Evolutionary conservation across 345 rosid species (phyloP).

Genomic region (Populus davidiana): DNA sequence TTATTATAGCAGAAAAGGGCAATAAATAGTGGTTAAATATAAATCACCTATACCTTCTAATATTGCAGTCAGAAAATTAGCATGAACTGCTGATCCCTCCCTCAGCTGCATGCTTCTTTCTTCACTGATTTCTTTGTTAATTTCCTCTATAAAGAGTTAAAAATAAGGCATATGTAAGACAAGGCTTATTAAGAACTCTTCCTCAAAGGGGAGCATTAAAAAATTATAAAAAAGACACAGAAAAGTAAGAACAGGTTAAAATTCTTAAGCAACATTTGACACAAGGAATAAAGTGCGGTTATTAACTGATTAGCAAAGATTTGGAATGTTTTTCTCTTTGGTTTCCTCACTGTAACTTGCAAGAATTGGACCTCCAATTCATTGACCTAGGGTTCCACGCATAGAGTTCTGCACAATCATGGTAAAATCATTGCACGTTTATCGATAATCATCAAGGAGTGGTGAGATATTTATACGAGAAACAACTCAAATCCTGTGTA

Average conservation of each 20-base stretch:
- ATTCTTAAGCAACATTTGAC: not conserved
- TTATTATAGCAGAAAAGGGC: too few species aligned
- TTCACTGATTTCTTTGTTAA: not conserved
- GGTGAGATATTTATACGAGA: too few species aligned
- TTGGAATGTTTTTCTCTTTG: not conserved
- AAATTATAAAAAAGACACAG: not conserved
- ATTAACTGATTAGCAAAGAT: not conserved
- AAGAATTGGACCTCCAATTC: not conserved
- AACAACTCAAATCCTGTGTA: too few species aligned
- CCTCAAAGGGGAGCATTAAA: not conserved
- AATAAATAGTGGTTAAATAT: too few species aligned
- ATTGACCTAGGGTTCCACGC: not conserved
- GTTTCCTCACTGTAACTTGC: not conserved
- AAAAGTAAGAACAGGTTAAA: not conserved
- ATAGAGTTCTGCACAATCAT: constrained; percentile 23
- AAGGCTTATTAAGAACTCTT: not conserved
- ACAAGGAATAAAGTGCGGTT: constrained; percentile 18
- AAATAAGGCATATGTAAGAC: not conserved
- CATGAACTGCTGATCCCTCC: not conserved
- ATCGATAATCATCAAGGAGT: constrained; percentile 18
- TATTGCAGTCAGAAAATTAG: too few species aligned
- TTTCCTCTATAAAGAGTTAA: too few species aligned
- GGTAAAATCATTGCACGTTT: constrained; percentile 31
- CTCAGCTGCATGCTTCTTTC: not conserved
- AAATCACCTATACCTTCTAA: too few species aligned